These are phyloP conservation scores for Blastocystis sp. DNA, from an alignment of 352 stramenopile species.

Conservation along the genomic window DNA sequence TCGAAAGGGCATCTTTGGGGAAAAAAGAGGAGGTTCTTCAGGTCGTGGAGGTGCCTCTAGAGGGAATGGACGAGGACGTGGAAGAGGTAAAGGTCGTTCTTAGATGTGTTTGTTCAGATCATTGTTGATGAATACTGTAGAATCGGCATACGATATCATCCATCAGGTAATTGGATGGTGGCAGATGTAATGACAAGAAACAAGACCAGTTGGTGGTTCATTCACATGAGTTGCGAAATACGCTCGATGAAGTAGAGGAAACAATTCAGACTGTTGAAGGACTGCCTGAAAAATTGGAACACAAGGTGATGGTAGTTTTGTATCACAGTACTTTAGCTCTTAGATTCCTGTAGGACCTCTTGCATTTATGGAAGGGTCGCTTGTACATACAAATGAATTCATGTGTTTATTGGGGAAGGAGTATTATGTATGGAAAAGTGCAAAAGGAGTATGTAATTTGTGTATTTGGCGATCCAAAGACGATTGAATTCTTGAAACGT, in stretches of 20 bases:
- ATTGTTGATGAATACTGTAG: conserved; percentile 27
- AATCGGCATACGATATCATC: conserved; percentile 21
- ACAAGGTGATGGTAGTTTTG: conserved; percentile 54
- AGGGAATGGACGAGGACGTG: conserved; percentile 62
- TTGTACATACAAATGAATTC: conserved; percentile 56
- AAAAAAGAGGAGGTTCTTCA: conserved; percentile 65
- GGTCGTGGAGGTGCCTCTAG: conserved; percentile 2
- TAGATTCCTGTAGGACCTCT: conserved; percentile 53
- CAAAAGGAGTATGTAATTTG: neutral
- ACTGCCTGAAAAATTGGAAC: conserved; percentile 11
- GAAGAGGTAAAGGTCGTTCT: conserved; percentile 63
- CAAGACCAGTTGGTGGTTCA: conserved; percentile 12
- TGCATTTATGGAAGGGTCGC: conserved; percentile 42
- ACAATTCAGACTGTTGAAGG: conserved; percentile 23
- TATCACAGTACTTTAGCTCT: neutral
- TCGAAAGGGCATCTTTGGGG: conserved; percentile 59
- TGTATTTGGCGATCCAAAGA: neutral
- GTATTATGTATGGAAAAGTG: conserved; percentile 55
- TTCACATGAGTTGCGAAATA: conserved; percentile 18
- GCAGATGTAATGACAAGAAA: neutral
- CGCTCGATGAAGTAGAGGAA: conserved; percentile 30
- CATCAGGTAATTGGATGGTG: neutral
- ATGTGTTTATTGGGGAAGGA: conserved; percentile 54
- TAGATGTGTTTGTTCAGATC: conserved; percentile 31
- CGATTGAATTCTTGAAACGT: conserved; percentile 18